Percentiles rank a stretch among this genome's conserved stretches.
These are phyloP conservation scores for Fusarium udum DNA, from an alignment of 2,329 filamentous ascomycete species.

Conservation along the genomic window DNA sequence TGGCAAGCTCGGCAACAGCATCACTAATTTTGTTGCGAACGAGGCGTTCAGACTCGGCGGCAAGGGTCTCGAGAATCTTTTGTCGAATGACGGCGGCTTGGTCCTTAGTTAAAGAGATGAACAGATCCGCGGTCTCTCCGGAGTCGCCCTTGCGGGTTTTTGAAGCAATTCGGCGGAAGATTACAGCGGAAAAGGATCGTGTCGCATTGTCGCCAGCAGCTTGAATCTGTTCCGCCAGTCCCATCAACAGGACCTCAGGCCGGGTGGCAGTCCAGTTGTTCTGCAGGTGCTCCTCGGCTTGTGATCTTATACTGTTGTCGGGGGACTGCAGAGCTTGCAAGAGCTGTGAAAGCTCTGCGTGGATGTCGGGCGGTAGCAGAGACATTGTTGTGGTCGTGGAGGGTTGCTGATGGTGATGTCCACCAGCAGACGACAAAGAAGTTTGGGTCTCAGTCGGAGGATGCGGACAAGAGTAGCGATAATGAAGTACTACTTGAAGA, in stretches of 20 bases:
- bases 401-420: conserved; percentile 43
- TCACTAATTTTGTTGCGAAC: conserved; percentile 97
- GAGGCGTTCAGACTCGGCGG: conserved; percentile 74
- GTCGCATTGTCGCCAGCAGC: conserved; percentile 79
- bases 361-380: conserved; percentile 83
- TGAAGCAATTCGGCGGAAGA: conserved; percentile 92
- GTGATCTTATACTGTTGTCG: conserved; percentile 85
- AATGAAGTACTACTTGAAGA: background rate
- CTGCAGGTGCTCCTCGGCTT: conserved; percentile 90
- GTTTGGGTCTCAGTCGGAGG: conserved; percentile 21
- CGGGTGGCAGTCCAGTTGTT: conserved; percentile 86
- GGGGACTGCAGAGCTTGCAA: conserved; percentile 87
- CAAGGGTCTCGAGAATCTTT: conserved; percentile 82
- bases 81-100: conserved; percentile 82
- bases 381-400: conserved; percentile 69
- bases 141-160: conserved; percentile 82
- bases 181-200: conserved; percentile 89
- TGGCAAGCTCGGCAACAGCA: conserved; percentile 93
- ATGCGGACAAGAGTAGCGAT: conserved; percentile 1
- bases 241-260: conserved; percentile 92
- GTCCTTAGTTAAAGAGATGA: conserved; percentile 78
- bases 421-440: conserved; percentile 43
- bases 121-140: conserved; percentile 81
- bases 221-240: conserved; percentile 90
- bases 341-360: conserved; percentile 85